These are phyloP conservation scores for Cetraspora pellucida DNA, from an alignment of 192 early-diverging fungal genomes.

Conservation along the genomic window DNA sequence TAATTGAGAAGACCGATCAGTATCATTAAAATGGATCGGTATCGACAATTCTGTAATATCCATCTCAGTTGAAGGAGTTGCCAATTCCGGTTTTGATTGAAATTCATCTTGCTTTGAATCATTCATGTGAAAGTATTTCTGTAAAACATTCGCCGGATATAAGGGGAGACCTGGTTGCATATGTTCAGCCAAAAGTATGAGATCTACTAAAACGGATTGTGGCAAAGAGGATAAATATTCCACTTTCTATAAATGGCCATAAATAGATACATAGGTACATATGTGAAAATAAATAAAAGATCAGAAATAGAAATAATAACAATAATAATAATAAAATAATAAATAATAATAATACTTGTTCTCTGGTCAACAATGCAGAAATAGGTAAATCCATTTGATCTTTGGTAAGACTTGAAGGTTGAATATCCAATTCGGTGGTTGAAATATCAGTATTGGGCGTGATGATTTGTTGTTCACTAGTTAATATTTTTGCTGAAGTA, in stretches of 20 bases:
- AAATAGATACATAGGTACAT: neutral
- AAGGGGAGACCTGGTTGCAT: constrained; percentile 31
- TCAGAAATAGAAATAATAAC: neutral
- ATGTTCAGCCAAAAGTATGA: constrained; percentile 32
- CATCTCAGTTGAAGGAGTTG: too few species aligned
- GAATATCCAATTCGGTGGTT: neutral
- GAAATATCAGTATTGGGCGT: too few species aligned
- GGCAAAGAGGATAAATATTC: constrained; percentile 36
- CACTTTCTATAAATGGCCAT: constrained; percentile 8
- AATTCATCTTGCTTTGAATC: too few species aligned
- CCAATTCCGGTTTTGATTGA: too few species aligned
- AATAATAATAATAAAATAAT: too few species aligned
- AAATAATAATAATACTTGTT: neutral
- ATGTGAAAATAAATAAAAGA: too few species aligned
- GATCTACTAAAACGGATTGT: constrained; percentile 33
- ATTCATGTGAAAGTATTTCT: neutral
- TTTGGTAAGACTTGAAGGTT: neutral
- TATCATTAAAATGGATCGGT: too few species aligned
- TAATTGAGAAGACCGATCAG: too few species aligned
- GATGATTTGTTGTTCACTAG: too few species aligned
- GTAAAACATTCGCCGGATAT: constrained; percentile 28
- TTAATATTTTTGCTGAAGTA: too few species aligned
- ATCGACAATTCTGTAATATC: too few species aligned
- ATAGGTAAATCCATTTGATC: neutral
- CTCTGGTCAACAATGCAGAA: neutral